A percentile compares a stretch with the other conserved stretches of the same genome.
phyloP scores from a whole-genome alignment of 768 basidiomycete genomes.

The Hypholoma sublateritium region DNA sequence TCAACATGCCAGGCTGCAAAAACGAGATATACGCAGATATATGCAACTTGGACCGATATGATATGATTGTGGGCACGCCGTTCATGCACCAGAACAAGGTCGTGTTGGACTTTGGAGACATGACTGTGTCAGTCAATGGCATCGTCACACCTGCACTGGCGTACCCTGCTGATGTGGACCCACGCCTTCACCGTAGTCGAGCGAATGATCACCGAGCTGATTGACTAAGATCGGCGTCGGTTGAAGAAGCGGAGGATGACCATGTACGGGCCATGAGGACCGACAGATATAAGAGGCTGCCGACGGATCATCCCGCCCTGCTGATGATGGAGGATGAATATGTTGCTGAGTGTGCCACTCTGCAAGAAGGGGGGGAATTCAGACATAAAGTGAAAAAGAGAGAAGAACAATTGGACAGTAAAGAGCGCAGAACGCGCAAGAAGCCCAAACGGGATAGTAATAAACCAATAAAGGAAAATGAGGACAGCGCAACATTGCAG shows the following conservation, averaged over 20 bases:
- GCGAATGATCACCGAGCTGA: not conserved
- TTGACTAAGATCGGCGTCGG: not conserved
- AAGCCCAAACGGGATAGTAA: not conserved
- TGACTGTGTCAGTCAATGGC: constrained; percentile 13
- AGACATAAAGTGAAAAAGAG: no score
- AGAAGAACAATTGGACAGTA: no score
- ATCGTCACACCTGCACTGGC: not conserved
- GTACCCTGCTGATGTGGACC: constrained; percentile 3
- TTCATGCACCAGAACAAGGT: constrained; percentile 28
- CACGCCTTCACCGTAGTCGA: not conserved
- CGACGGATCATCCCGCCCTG: no score
- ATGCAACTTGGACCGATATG: constrained; percentile 34
- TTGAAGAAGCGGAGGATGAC: not conserved
- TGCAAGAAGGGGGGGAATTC: no score
- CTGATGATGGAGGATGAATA: no score
- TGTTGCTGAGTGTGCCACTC: no score
- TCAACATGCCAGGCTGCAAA: constrained; percentile 7
- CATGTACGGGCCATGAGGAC: no score
- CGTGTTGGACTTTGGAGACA: constrained; percentile 21
- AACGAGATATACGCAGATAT: constrained; percentile 27
- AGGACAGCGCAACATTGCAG: no score
- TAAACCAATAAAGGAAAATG: not conserved
- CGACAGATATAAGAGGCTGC: no score
- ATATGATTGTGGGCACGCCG: constrained; percentile 33
- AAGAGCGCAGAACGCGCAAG: no score